Percentiles rank a stretch among this genome's conserved stretches.
phyloP scores from a whole-genome alignment of 306 rosid genomes.

The Vachellia collinsii region DNA sequence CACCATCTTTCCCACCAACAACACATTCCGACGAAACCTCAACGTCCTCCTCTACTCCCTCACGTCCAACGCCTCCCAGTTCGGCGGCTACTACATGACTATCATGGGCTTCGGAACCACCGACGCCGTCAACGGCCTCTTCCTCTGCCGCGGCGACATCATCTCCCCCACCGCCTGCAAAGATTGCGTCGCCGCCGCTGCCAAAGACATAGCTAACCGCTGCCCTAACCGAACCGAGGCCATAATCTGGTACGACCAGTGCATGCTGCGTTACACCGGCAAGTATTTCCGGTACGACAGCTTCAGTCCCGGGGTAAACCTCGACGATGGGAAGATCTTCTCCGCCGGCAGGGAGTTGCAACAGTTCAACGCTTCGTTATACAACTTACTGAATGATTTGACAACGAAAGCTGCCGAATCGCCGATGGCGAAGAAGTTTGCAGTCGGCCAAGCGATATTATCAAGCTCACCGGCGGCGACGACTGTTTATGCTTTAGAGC shows the following conservation, averaged over 20 bases:
- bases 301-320: background rate
- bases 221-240: background rate
- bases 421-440: conserved; percentile 27
- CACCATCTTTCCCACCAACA: conserved; percentile 31
- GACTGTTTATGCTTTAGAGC: conserved; percentile 32
- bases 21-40: background rate
- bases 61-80: background rate
- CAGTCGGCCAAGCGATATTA: background rate
- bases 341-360: background rate
- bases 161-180: background rate
- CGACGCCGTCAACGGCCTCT: conserved; percentile 5
- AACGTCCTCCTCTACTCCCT: background rate
- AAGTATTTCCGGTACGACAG: background rate
- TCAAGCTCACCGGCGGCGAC: background rate
- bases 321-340: background rate
- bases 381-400: background rate
- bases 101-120: conserved; percentile 13
- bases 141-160: background rate
- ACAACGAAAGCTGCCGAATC: background rate
- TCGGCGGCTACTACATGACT: conserved; percentile 35
- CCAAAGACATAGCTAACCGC: background rate
- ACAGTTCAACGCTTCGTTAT: conserved; percentile 4
- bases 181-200: background rate
- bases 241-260: background rate
- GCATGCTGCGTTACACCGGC: background rate